A percentile compares a stretch with the other conserved stretches of the same genome.
Evolutionary conservation across 495 filamentous ascomycete species (phyloP).

Genomic region (Platismatia glauca): DNA sequence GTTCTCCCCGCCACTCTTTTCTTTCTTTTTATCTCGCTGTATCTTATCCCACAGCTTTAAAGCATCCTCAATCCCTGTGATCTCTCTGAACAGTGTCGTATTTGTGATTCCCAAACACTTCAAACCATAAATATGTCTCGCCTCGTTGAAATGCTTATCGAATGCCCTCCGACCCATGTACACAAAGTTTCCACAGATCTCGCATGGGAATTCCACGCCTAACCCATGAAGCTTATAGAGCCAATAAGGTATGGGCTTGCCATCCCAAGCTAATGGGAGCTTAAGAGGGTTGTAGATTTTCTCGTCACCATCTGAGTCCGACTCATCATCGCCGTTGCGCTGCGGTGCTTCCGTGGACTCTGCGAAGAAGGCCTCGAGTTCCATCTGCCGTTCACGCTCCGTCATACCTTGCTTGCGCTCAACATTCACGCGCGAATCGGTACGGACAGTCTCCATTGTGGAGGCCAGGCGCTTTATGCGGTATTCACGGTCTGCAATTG

Average conservation of each 20-base stretch:
- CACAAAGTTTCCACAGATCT: slow-evolving; percentile 94
- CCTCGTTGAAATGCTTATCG: slow-evolving; percentile 96
- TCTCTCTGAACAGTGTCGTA: slow-evolving; percentile 86
- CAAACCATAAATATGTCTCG: slow-evolving; percentile 81
- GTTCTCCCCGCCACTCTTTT: slow-evolving; percentile 62
- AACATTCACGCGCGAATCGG: slow-evolving; percentile 83
- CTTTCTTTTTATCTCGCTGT: slow-evolving; percentile 72
- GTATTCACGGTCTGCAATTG: slow-evolving; percentile 81
- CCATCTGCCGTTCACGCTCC: slow-evolving; percentile 83
- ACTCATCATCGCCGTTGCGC: slow-evolving; percentile 39
- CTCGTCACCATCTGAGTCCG: slow-evolving; percentile 64
- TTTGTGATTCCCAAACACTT: slow-evolving; percentile 92
- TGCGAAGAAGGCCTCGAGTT: slow-evolving; percentile 77
- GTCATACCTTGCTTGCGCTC: slow-evolving; percentile 95
- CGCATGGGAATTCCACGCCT: slow-evolving; percentile 89
- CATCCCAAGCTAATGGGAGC: slow-evolving; percentile 91
- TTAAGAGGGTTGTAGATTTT: slow-evolving; percentile 96
- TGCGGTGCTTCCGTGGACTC: slow-evolving; percentile 38
- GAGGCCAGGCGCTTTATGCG: slow-evolving; percentile 67
- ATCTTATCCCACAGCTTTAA: slow-evolving; percentile 87
- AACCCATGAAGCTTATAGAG: slow-evolving; percentile 94
- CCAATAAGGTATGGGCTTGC: slow-evolving; percentile 98
- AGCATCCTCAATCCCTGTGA: slow-evolving; percentile 84
- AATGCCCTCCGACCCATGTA: slow-evolving; percentile 95
- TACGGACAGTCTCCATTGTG: slow-evolving; percentile 66